These are phyloP conservation scores for Amniculicola lignicola DNA, from an alignment of 495 filamentous ascomycete species.

Conservation along the genomic window DNA sequence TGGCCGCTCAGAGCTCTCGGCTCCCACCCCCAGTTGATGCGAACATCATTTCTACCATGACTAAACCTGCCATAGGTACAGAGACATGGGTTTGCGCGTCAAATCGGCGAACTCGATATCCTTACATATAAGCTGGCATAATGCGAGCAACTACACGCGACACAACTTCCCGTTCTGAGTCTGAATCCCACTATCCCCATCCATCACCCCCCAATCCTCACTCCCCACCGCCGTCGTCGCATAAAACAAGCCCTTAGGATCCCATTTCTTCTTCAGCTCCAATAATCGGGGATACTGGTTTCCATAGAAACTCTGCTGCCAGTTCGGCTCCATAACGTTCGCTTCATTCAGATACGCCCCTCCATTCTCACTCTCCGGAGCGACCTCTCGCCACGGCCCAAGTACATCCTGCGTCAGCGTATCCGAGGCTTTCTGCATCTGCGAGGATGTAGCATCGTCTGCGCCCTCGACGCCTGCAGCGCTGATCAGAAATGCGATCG, in stretches of 20 bases:
- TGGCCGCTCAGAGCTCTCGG: no score
- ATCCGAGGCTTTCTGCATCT: neutral
- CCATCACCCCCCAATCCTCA: conserved; percentile 18
- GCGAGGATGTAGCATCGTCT: no score
- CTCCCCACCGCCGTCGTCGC: conserved; percentile 8
- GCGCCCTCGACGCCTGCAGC: no score
- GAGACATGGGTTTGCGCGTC: no score
- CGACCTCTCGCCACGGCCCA: conserved; percentile 1
- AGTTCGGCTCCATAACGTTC: conserved; percentile 4
- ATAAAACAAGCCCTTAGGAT: conserved; percentile 8
- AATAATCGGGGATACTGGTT: conserved; percentile 9
- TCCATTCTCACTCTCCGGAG: conserved; percentile 6
- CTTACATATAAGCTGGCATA: no score
- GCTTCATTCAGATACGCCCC: conserved; percentile 40
- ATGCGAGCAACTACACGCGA: no score
- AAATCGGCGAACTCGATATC: no score
- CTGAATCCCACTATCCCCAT: no score
- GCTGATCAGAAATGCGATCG: conserved; percentile 1
- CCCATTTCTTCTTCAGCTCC: conserved; percentile 2
- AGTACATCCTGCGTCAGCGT: neutral
- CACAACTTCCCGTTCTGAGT: no score
- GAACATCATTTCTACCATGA: no score
- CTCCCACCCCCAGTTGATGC: no score
- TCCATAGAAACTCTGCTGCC: conserved; percentile 22
- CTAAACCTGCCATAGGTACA: no score